Base-by-base conservation (phyloP, 306 rosid genomes). In the Citrullus amarus region DNA sequence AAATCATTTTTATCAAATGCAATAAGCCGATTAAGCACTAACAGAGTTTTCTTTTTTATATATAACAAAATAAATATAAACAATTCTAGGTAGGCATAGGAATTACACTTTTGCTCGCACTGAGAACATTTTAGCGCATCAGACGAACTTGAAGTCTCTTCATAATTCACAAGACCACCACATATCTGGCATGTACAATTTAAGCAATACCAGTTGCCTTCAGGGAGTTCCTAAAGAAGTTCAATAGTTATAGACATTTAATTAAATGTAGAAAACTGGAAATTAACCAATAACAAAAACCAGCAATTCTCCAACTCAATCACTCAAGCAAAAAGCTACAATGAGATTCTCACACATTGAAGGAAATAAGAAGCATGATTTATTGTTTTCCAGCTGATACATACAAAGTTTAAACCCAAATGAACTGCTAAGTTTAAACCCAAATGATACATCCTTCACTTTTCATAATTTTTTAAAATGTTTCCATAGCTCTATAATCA, bases 141-240 rank as follows among this genome's bases (percentile, higher is more conserved):
- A 84, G 67, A 78, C 63, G 80, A 77, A 82, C 85, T 86, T 61
- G 91, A 82, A 82, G 84, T 82, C 80, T 87, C 90, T 80, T 92
- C 89, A 78, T 86, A 91, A 51, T 63, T 82, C 61, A 88, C 97
- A 73, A 95, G 84, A 83, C 81, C 80, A 83, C 92, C 96, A 91
- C 98, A 95, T 83, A 89, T 87, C 83, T 84, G 82, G 87, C 98
- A 95, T 80, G 93, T 86, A 87, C 98, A 95, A 80, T 87, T 92
- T 72, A 87, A 59, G 87, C 98, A 95, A 58, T 95, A 95, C 97
- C 97, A 95, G 87, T 84, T 88, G 77, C 98, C 98, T 79, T 92
- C 97, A 56, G 97, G 98, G 81, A 92, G 90, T 81, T 95, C 98
- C 98, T 95, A 90, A 79, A 82, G 63, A 79, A 82, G 57, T 83